Percentiles rank a stretch among this genome's conserved stretches.
phyloP scores from a whole-genome alignment of 2,329 filamentous ascomycete species.

The Alternaria sp. region DNA sequence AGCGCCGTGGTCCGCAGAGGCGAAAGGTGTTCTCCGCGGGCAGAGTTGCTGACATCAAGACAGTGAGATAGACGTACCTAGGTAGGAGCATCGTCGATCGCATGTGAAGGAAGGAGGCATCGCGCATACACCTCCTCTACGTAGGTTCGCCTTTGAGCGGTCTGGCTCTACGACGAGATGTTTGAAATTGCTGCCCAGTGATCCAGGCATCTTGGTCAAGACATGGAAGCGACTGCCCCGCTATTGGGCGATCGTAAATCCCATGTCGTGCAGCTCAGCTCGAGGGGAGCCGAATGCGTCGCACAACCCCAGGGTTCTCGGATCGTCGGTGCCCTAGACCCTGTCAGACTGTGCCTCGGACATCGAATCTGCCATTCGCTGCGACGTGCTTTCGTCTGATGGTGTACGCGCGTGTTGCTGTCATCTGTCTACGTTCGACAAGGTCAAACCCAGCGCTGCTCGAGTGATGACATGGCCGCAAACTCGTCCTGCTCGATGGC shows the following conservation, averaged over 20 bases:
- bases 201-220: not conserved
- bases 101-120: not conserved
- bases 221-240: not conserved
- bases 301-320: constrained; percentile 4
- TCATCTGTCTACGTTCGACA: not conserved
- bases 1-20: not conserved
- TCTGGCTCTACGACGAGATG: not conserved
- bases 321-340: constrained; percentile 12
- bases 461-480: not conserved
- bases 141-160: not conserved
- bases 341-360: not conserved
- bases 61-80: not conserved
- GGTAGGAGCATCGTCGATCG: not conserved
- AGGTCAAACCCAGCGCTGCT: not conserved
- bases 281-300: not conserved
- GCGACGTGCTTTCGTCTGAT: not conserved
- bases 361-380: constrained; percentile 5
- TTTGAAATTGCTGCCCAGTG: not conserved
- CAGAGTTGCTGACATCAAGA: not conserved
- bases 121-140: not conserved
- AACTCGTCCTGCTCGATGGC: not conserved
- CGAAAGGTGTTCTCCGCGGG: not conserved
- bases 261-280: constrained; percentile 2
- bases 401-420: constrained; percentile 1
- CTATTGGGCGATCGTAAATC: not conserved